A percentile compares a stretch with the other conserved stretches of the same genome.
Conservation (phyloP, 345 rosid species). For the Cardamine occulta region DNA sequence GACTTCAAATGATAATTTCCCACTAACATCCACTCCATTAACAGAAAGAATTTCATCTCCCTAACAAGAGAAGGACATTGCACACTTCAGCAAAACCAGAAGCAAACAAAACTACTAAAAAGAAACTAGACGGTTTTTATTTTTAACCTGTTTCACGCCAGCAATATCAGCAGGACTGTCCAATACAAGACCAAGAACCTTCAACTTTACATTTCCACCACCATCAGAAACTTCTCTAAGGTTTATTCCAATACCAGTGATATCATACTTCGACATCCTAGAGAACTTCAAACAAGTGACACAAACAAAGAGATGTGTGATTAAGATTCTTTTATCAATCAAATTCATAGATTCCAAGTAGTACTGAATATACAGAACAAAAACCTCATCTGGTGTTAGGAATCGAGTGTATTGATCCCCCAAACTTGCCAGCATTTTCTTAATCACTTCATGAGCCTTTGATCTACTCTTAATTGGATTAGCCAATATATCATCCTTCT, state of each 20-base stretch:
- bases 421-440: conserved; percentile 75
- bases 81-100: neutral
- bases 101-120: conserved; percentile 2
- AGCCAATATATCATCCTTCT: conserved; percentile 60
- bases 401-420: conserved; percentile 94
- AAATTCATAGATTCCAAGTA: conserved; percentile 6
- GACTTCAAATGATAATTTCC: conserved; percentile 93
- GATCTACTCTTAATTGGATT: conserved; percentile 67
- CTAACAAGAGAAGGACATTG: conserved; percentile 44
- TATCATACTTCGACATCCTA: conserved; percentile 95
- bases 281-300: conserved; percentile 68
- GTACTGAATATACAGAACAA: neutral
- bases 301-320: conserved; percentile 39
- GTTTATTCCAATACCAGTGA: conserved; percentile 90
- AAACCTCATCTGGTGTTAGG: conserved; percentile 83
- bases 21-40: conserved; percentile 75
- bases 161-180: conserved; percentile 90
- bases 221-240: conserved; percentile 84
- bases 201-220: conserved; percentile 67
- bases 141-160: conserved; percentile 81
- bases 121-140: neutral
- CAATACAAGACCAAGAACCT: conserved; percentile 77
- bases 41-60: conserved; percentile 88
- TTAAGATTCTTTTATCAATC: conserved; percentile 25
- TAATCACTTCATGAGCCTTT: conserved; percentile 83